Base-by-base conservation (phyloP, 768 basidiomycete genomes). In the Serendipita vermifera region DNA sequence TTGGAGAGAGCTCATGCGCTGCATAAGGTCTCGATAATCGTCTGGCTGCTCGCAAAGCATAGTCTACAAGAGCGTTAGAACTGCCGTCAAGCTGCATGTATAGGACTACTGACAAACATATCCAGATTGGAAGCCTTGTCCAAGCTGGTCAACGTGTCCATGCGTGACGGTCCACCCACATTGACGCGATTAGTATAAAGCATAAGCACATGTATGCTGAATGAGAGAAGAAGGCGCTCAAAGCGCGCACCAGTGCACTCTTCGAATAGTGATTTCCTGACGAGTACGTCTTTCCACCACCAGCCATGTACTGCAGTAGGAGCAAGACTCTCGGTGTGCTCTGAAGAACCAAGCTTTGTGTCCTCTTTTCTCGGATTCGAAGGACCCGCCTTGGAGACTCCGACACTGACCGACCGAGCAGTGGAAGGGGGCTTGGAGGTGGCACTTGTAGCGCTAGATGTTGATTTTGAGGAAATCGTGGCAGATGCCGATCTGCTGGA, bases 221-320 rank as follows among this genome's bases (percentile, higher is more conserved):
- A n/a, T 9, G 46, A 20, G 7, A 51, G 46, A 15, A 51, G 22
- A 7, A 51, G 46, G 9, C 46, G 20, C 46, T 51, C 46, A 51
- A 51, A 51, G 46, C 46, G 46, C 27, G 46, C 22, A 22, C 79
- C 77, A 24, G 67, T 61, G 60, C 77, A 80, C 59, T 80, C 78
- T 57, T 80, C 78, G 26, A 80, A 62, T 24, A 79, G 60, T 5
- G 78, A 78, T 60, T 75, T 79, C 27, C 78, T 70, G 3, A 79
- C 76, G 3, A 78, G 68, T 2, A 78, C 71, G 53, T 78, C 75
- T 63, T 71, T 77, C 79, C 79, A 81, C 78, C 78, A 80, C 73
- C 69, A 73, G 2, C 67, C 67, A 22, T 56, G 38, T n/a, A 17
- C 33, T 33, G 60, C 26, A 43, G 55, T 32, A 24, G 6, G 6